These are phyloP conservation scores for Calycina herbarum DNA, from an alignment of 2,329 filamentous ascomycete genomes.

Conservation along the genomic window DNA sequence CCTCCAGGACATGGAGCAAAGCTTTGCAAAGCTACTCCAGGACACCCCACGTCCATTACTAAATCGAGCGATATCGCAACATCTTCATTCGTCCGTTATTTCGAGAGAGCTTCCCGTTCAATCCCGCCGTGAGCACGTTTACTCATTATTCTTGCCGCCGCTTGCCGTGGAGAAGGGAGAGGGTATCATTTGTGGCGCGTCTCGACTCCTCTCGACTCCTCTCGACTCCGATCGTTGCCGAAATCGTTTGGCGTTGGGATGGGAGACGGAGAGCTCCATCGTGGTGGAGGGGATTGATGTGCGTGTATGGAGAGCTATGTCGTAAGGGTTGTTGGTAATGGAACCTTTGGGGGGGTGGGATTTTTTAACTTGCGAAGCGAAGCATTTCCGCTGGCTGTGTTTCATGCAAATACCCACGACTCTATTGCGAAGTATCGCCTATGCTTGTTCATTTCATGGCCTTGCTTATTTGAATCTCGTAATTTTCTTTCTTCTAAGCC, in stretches of 20 bases:
- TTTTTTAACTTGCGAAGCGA: too few species aligned
- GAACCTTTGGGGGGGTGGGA: too few species aligned
- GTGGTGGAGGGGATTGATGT: not conserved
- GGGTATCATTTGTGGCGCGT: slow-evolving; percentile 3
- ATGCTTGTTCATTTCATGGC: not conserved
- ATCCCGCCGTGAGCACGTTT: not conserved
- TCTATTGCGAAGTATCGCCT: not conserved
- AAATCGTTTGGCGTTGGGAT: not conserved
- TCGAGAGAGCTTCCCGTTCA: not conserved
- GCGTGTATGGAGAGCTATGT: not conserved
- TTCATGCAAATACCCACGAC: not conserved
- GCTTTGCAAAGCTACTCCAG: not conserved
- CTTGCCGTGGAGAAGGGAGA: not conserved
- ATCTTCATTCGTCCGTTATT: not conserved
- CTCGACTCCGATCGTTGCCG: not conserved
- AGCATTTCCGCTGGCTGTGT: too few species aligned
- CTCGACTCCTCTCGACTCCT: not conserved
- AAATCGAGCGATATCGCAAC: not conserved
- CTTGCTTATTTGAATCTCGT: not conserved
- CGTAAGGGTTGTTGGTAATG: not conserved
- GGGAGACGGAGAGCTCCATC: not conserved
- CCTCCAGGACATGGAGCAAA: not conserved
- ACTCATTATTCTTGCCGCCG: not conserved
- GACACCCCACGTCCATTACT: not conserved
- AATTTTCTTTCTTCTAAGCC: not conserved